Base-by-base conservation (phyloP, 2,329 filamentous ascomycete species). In the Rhynchosporium agropyri region DNA sequence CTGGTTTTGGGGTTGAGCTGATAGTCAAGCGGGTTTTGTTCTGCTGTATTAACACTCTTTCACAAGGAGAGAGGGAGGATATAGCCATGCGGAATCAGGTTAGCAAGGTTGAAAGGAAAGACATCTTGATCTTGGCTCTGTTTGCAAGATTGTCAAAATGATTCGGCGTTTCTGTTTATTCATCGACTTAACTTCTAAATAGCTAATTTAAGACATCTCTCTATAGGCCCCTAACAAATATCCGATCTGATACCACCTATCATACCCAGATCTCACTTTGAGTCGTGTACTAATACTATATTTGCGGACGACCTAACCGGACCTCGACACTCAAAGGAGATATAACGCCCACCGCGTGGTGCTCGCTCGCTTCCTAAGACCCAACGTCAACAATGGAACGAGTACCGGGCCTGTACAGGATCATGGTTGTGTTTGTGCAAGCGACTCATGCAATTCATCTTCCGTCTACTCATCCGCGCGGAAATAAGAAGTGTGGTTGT, bases 321-420 rank as follows among this genome's bases (percentile, higher is more conserved):
- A 54, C 50, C 38, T 40, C 28, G n/a, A 54, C 5, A 15, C 50
- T 33, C 36, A 42, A 54, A 40, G 33, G 33, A 40, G 50, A 20
- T 36, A 54, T 29, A 28, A 9, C 50, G 50, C 50, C 50, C 33
- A 54, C 50, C 15, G n/a, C 50, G 9, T 54, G 50, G 15, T 12
- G 28, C 49, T 54, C n/a, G 33, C 50, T 54, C 28, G 33, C 5
- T 54, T 42, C 3, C 10, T 42, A 12, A 9, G 9, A 29, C 31
- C 29, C n/a, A 8, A 54, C 28, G 50, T 54, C 33, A 54, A 54
- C 50, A 54, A 54, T 40, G 36, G 33, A 13, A 54, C 13, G 33
- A 20, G 20, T 20, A 20, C 20, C 9, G 33, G 2, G 33, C 9
- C 33, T 36, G 9, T 5, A 36, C 33, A 36, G 33, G 6, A 36